Percentiles rank a stretch among this genome's conserved stretches.
Evolutionary conservation across 306 rosid genomes (phyloP).

Genomic region (Cucumis hystrix): DNA sequence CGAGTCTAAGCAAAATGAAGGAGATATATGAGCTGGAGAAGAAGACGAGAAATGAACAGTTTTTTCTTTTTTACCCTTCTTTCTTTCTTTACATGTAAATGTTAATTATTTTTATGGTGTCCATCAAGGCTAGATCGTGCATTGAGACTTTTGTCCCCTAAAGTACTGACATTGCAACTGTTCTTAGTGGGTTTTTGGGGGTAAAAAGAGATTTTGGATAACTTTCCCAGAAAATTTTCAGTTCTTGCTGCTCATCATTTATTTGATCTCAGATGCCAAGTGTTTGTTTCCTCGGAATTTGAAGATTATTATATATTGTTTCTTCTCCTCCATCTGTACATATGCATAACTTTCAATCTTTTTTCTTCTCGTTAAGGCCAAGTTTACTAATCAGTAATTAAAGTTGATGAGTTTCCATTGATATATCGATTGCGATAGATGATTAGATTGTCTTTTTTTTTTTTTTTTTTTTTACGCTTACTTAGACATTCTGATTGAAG

Average conservation of each 20-base stretch:
- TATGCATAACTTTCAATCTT: not conserved
- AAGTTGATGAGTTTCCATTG: too few relatives aligned
- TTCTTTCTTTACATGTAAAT: not conserved
- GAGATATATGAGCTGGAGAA: conserved; percentile 3
- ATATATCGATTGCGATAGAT: too few relatives aligned
- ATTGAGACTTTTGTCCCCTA: conserved; percentile 5
- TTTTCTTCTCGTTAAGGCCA: too few relatives aligned
- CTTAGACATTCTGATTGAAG: too few relatives aligned
- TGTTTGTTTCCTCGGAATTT: conserved; percentile 11
- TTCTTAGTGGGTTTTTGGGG: conserved; percentile 13
- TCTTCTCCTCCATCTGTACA: not conserved
- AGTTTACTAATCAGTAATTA: too few relatives aligned
- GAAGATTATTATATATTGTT: conserved; percentile 1
- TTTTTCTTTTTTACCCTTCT: conserved; percentile 5
- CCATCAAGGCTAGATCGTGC: conserved; percentile 16
- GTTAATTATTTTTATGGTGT: not conserved
- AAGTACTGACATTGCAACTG: conserved; percentile 8
- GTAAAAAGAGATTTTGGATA: conserved; percentile 5
- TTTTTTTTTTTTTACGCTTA: too few relatives aligned
- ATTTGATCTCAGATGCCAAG: conserved; percentile 6
- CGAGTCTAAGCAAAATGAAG: conserved; percentile 23
- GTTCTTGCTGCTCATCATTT: conserved; percentile 9
- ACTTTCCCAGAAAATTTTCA: conserved; percentile 12
- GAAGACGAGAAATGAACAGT: conserved; percentile 12
- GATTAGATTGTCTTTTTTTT: too few relatives aligned